These are phyloP conservation scores for Tolypocladium tundrense DNA, from an alignment of 2,329 filamentous ascomycete species.

Conservation along the genomic window DNA sequence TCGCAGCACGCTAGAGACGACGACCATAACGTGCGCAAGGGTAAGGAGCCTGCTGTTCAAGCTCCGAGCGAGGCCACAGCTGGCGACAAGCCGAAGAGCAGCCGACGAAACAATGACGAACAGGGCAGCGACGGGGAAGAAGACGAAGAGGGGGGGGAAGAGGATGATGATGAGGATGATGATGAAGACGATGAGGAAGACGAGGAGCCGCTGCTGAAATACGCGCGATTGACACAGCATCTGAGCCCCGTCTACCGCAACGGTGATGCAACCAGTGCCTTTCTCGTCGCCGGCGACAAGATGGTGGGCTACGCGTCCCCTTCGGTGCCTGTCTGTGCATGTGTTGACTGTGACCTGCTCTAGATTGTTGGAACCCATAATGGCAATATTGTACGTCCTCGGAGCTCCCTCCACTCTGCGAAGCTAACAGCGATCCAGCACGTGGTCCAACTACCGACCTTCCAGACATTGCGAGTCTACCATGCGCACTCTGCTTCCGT, in stretches of 20 bases:
- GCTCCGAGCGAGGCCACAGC: not conserved
- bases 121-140: conserved; percentile 16
- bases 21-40: not conserved
- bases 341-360: conserved; percentile 19
- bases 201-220: conserved; percentile 90
- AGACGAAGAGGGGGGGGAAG: conserved; percentile 29
- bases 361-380: conserved; percentile 92
- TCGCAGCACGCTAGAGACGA: not conserved
- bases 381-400: conserved; percentile 72
- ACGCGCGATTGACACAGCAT: conserved; percentile 73
- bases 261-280: conserved; percentile 87
- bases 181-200: conserved; percentile 76
- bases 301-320: conserved; percentile 53
- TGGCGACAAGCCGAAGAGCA: conserved; percentile 6
- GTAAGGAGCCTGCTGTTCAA: not conserved
- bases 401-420: not conserved
- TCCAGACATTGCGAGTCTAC: conserved; percentile 75
- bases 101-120: conserved; percentile 10
- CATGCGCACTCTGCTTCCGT: conserved; percentile 89
- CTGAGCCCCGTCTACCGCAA: conserved; percentile 79
- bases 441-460: conserved; percentile 71
- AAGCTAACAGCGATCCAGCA: conserved; percentile 47
- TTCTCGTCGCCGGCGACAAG: conserved; percentile 87
- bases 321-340: conserved; percentile 7
- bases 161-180: conserved; percentile 33